Percentiles rank a stretch among this genome's conserved stretches.
Conservation (phyloP, 805 yeast genomes). For the Lipomyces lipofer region DNA sequence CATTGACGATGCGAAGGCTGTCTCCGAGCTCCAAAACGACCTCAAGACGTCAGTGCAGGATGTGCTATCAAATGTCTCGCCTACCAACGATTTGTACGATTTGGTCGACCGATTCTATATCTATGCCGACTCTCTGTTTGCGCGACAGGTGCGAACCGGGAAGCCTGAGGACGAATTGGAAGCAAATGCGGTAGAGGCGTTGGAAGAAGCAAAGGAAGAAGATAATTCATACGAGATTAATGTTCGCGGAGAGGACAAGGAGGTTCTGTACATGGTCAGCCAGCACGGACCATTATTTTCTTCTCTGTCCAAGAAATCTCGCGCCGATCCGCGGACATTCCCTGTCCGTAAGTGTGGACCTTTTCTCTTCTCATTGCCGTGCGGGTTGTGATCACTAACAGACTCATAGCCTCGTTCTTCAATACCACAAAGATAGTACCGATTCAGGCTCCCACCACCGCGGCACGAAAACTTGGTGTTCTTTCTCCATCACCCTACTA, state of each 20-base stretch:
- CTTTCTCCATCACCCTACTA: slow-evolving; percentile 22
- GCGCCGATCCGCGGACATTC: slow-evolving; percentile 72
- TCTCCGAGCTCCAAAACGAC: slow-evolving; percentile 16
- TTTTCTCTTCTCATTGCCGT: slow-evolving; percentile 43
- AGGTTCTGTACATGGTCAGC: slow-evolving; percentile 61
- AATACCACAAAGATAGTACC: slow-evolving; percentile 70
- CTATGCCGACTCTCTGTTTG: slow-evolving; percentile 19
- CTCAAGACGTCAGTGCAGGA: slow-evolving; percentile 13
- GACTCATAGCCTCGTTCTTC: slow-evolving; percentile 57
- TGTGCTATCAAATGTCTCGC: slow-evolving; percentile 15
- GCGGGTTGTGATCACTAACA: not conserved
- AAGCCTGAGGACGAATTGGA: slow-evolving; percentile 1
- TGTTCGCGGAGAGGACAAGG: slow-evolving; percentile 39
- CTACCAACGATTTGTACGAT: slow-evolving; percentile 10
- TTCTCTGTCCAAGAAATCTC: slow-evolving; percentile 66
- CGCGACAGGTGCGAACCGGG: slow-evolving; percentile 1
- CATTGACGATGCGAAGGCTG: slow-evolving; percentile 1
- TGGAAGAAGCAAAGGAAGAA: slow-evolving; percentile 9
- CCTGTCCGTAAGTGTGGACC: too few relatives aligned
- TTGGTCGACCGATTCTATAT: slow-evolving; percentile 17
- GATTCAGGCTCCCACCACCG: slow-evolving; percentile 14
- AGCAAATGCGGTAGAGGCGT: not conserved
- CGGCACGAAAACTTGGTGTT: slow-evolving; percentile 25
- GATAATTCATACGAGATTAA: slow-evolving; percentile 18
- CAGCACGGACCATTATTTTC: slow-evolving; percentile 78